Evolutionary conservation across 2,329 filamentous ascomycete genomes (phyloP).

Genomic region (Monilinia fructicola): DNA sequence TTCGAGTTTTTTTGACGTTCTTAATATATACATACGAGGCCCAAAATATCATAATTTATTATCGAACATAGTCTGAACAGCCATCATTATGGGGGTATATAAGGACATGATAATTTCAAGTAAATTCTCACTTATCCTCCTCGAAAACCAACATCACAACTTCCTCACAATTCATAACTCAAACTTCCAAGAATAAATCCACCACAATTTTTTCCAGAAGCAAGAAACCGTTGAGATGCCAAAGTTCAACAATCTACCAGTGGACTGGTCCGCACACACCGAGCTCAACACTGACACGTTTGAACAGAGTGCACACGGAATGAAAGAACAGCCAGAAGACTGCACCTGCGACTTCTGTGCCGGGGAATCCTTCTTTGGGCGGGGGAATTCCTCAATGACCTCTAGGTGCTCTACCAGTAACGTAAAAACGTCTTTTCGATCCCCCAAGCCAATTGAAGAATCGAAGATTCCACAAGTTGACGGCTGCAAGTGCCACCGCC

Average conservation of each 20-base stretch:
- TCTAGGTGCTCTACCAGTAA: too few species aligned
- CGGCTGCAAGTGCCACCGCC: background rate
- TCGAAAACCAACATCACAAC: background rate
- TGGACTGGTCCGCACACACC: background rate
- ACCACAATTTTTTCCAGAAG: background rate
- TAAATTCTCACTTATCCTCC: background rate
- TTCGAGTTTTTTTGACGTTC: background rate
- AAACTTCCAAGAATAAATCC: background rate
- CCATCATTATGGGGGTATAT: background rate
- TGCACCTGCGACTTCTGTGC: background rate
- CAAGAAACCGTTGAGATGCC: background rate
- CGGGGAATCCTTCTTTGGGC: background rate
- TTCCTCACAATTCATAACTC: background rate
- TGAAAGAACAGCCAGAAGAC: background rate
- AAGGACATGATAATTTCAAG: background rate
- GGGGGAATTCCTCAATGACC: too few species aligned
- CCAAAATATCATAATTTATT: background rate
- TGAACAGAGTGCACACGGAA: slow-evolving; percentile 1
- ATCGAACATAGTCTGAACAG: background rate
- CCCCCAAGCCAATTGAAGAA: too few species aligned
- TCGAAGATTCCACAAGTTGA: background rate
- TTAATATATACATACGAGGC: background rate
- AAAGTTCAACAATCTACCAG: background rate
- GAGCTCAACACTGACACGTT: background rate
- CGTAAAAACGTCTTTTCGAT: too few species aligned